Percentiles rank a stretch among this genome's conserved stretches.
Evolutionary conservation across 108 stramenopile genomes (phyloP).

Genomic region (Cyclotella cryptica): DNA sequence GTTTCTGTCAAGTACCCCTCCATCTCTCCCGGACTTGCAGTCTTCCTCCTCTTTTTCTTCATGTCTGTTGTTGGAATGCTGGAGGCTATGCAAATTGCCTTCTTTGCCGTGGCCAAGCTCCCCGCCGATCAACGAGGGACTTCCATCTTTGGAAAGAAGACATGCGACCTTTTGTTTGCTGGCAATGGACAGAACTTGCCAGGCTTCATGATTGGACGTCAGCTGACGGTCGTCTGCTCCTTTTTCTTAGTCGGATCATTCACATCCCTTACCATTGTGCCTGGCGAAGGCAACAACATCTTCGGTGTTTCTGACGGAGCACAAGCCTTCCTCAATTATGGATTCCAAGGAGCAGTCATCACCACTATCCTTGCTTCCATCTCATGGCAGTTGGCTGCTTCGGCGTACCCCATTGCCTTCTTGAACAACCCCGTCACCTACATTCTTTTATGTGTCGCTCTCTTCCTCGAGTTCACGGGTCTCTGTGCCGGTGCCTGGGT

Average conservation of each 20-base stretch:
- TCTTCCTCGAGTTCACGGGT: conserved; percentile 65
- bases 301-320: conserved; percentile 66
- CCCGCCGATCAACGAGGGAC: conserved; percentile 50
- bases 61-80: conserved; percentile 77
- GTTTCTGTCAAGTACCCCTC: no score
- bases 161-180: conserved; percentile 28
- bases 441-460: conserved; percentile 56
- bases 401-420: conserved; percentile 71
- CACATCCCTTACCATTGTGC: conserved; percentile 11
- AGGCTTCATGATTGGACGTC: no score
- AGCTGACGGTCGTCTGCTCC: no score
- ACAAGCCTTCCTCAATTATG: conserved; percentile 79
- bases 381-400: no score
- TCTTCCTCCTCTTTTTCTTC: conserved; percentile 76
- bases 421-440: conserved; percentile 66
- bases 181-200: no score
- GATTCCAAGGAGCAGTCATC: no score
- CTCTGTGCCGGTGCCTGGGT: conserved; percentile 67
- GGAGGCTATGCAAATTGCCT: no score
- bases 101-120: conserved; percentile 79
- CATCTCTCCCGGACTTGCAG: conserved; percentile 40
- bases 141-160: conserved; percentile 56
- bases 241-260: no score
- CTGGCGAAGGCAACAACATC: conserved; percentile 58
- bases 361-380: no score